These are phyloP conservation scores for Eimeria acervulina DNA, from an alignment of 169 alveolate genomes.

Conservation along the genomic window DNA sequence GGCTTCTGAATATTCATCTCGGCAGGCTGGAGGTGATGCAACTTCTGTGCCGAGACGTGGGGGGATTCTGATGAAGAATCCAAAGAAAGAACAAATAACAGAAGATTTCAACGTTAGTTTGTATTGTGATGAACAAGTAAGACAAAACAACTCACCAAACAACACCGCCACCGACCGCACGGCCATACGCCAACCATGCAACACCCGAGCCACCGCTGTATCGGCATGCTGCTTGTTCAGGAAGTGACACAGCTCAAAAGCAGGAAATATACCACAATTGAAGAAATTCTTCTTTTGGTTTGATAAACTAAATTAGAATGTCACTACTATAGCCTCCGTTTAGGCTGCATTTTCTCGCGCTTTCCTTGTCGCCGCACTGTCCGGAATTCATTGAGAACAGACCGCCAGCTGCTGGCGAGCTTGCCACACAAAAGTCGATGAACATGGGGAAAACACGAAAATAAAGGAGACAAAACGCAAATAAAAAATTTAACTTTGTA, in stretches of 20 bases:
- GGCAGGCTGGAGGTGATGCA: background rate
- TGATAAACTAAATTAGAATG: background rate
- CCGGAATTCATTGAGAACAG: too few relatives aligned
- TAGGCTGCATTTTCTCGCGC: background rate
- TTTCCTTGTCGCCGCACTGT: too few relatives aligned
- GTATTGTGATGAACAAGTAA: background rate
- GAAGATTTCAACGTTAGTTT: background rate
- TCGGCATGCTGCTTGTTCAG: background rate
- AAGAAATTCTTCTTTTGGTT: background rate
- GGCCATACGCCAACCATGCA: background rate
- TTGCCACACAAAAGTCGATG: too few relatives aligned
- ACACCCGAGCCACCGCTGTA: too few relatives aligned
- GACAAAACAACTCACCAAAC: background rate
- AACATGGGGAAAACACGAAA: too few relatives aligned
- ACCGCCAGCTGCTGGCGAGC: too few relatives aligned
- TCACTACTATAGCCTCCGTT: background rate
- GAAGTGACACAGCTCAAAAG: background rate
- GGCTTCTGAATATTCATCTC: slow-evolving; percentile 43
- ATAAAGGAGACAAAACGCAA: too few relatives aligned
- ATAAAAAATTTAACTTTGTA: too few relatives aligned
- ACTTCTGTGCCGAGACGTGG: background rate
- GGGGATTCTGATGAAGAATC: background rate
- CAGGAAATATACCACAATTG: background rate
- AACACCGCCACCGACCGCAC: background rate
- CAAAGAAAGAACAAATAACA: background rate